Conservation (phyloP, 768 basidiomycete genomes). For the Lanmaoa rubissima region DNA sequence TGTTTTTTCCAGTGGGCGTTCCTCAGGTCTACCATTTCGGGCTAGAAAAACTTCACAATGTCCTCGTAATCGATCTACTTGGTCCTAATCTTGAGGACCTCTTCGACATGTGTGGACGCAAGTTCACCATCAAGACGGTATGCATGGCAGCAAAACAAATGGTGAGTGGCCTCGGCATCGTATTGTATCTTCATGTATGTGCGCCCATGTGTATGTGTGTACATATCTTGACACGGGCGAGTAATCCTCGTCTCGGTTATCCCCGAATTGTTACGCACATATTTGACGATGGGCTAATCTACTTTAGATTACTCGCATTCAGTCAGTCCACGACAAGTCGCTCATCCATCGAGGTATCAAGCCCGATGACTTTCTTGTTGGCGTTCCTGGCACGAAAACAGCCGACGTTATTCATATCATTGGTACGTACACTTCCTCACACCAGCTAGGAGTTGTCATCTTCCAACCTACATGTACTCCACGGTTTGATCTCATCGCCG, state of each 20-base stretch:
- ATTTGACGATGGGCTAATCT: conserved; percentile 7
- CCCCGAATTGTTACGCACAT: conserved; percentile 1
- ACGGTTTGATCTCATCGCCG: neutral
- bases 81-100: conserved; percentile 97
- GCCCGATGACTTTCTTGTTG: conserved; percentile 98
- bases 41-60: conserved; percentile 97
- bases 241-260: neutral
- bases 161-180: conserved; percentile 49
- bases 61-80: conserved; percentile 88
- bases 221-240: neutral
- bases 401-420: conserved; percentile 88
- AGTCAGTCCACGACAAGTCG: conserved; percentile 97
- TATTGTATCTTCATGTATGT: conserved; percentile 1
- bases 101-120: conserved; percentile 98
- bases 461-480: neutral
- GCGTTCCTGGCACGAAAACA: conserved; percentile 86
- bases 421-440: conserved; percentile 46
- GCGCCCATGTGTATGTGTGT: neutral
- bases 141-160: conserved; percentile 99
- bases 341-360: conserved; percentile 99
- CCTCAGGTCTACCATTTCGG: conserved; percentile 99
- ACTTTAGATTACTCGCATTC: conserved; percentile 86
- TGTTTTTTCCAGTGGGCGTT: conserved; percentile 68
- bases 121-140: conserved; percentile 97
- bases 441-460: conserved; percentile 8